A percentile compares a stretch with the other conserved stretches of the same genome.
These are phyloP conservation scores for Gliomastix tumulicola DNA, from an alignment of 2,329 filamentous ascomycete species.

Conservation along the genomic window DNA sequence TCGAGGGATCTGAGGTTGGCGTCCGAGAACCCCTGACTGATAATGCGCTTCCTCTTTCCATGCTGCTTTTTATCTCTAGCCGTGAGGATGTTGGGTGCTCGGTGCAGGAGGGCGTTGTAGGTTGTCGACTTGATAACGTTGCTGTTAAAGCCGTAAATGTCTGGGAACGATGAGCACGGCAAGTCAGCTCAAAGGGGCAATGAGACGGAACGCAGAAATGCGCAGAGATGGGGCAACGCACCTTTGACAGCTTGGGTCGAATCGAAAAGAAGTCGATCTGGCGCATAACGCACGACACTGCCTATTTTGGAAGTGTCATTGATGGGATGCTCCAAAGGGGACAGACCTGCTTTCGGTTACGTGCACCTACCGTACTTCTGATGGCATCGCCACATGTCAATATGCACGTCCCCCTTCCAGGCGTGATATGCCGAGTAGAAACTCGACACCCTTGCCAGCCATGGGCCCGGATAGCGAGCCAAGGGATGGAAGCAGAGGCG, in stretches of 20 bases:
- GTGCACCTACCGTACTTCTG: background rate
- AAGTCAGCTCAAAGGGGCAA: too few species aligned
- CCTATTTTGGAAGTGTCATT: background rate
- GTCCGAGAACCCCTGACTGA: conserved; percentile 15
- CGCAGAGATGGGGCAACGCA: too few species aligned
- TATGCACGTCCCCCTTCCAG: background rate
- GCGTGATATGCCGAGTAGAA: conserved; percentile 16
- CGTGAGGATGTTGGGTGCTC: background rate
- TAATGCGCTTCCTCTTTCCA: conserved; percentile 16
- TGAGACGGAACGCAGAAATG: too few species aligned
- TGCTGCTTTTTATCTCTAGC: conserved; percentile 10
- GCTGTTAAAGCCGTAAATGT: background rate
- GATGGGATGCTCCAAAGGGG: background rate
- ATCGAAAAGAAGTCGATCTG: background rate
- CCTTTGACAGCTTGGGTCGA: background rate
- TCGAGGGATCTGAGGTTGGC: conserved; percentile 4
- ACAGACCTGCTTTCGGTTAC: too few species aligned
- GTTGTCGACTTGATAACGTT: background rate
- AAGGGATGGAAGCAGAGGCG: conserved; percentile 18
- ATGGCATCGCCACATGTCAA: background rate
- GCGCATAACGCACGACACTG: background rate
- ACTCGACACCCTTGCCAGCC: conserved; percentile 21
- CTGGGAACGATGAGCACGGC: too few species aligned
- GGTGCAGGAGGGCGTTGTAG: background rate
- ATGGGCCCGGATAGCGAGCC: conserved; percentile 24